Conservation (phyloP, 2,329 filamentous ascomycete species). For the Lasiodiplodia hormozganensis region DNA sequence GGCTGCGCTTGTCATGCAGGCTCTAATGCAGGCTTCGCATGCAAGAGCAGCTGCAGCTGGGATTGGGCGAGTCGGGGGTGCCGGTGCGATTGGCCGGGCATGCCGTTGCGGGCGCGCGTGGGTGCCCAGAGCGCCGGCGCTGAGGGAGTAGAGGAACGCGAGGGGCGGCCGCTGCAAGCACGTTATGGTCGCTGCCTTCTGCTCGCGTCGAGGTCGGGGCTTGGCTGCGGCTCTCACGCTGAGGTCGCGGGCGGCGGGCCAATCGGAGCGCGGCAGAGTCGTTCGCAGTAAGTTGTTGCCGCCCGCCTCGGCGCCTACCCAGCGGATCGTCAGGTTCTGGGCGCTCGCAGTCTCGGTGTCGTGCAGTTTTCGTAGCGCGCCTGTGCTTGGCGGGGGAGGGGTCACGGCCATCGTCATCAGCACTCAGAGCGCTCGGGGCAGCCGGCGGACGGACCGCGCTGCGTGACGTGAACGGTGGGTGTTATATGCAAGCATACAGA, state of each 20-base stretch:
- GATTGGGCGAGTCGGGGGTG: conserved; percentile 19
- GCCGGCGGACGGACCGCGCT: conserved; percentile 12
- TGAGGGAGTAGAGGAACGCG: background rate
- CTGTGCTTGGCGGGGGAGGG: conserved; percentile 25
- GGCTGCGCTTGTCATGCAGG: conserved; percentile 30
- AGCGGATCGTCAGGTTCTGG: conserved; percentile 24
- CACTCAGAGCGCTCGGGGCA: conserved; percentile 6
- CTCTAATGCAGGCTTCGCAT: conserved; percentile 27
- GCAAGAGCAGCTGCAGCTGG: conserved; percentile 24
- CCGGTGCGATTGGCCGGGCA: conserved; percentile 18
- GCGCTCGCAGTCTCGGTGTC: conserved; percentile 12
- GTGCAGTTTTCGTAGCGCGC: conserved; percentile 14
- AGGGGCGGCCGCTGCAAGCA: background rate
- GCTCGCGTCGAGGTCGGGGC: conserved; percentile 2
- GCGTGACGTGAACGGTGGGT: conserved; percentile 17
- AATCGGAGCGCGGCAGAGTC: conserved; percentile 7
- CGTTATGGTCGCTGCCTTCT: conserved; percentile 6
- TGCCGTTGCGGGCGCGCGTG: conserved; percentile 13
- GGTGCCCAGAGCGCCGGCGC: conserved; percentile 11
- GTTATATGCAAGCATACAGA: conserved; percentile 1
- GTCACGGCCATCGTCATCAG: conserved; percentile 15
- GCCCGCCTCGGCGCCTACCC: background rate
- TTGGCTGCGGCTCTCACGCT: conserved; percentile 24
- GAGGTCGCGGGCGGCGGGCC: background rate
- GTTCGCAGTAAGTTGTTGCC: conserved; percentile 18